Evolutionary conservation across 148 eudicot genomes (phyloP), one percentile per base, ranked within the genome.

Genomic region (Cornus controversa): DNA sequence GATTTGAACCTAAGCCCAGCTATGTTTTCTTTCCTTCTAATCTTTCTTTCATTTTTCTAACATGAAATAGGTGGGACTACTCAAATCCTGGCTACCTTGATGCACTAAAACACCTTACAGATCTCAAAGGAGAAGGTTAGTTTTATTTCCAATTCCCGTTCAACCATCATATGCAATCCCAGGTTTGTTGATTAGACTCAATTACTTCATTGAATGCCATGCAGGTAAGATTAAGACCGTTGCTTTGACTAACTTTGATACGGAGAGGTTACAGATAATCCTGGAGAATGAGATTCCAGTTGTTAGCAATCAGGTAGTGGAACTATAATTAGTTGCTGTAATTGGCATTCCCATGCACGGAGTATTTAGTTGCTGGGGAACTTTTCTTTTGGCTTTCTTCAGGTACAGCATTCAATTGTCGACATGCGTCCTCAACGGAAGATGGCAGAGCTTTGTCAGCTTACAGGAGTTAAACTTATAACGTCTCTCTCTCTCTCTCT

Each of bases 381-480:
- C 69, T 53, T 31, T 22, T 22, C 31, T 37, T 74, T 50, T 81
- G 24, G 70, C 57, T 45, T 77, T 80, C 69, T 89, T 83, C 86
- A 95, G 99, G 99, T 96, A 77, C 99, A 96, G 84, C 98, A 96
- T 87, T 96, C 99, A 67, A 82, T 96, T 54, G 86, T 96, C 66
- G 99, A 96, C 91, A 96, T 90, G 98, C 99, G 98, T 75, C 99
- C 99, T 66, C 99, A 96, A 77, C 94, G 91, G 84, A 90, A 78
- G 80, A 96, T 96, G 99, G 95, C 99, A 5, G 98, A 96, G 87
- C 95, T 96, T 79, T 96, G 99, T 85, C 92, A 88, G 88, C 89
- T 83, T 70, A 83, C 89, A 4, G 99, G 99, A 85, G 99, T 96
- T 29, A 89, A 96, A 88, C 97, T 96, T 69, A 93, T 96, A 84